Base-by-base conservation (phyloP, 306 rosid species). In the Lathyrus aphaca region DNA sequence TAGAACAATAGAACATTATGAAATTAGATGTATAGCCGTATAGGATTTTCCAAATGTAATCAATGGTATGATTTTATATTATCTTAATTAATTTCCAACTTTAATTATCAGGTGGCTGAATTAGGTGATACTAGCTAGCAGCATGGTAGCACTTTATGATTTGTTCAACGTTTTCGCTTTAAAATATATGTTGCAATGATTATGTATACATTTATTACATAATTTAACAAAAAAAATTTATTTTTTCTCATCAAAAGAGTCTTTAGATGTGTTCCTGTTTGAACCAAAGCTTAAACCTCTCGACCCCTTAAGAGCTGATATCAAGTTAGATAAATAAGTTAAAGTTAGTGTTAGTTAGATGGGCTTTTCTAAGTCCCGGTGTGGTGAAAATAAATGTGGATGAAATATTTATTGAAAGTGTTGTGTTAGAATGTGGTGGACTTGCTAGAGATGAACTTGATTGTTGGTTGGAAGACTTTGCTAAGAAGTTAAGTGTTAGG, bases 101-200 rank as follows among this genome's bases (percentile, higher is more conserved):
- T 69, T 50, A 49, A 12, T 25, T 39, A 13, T 17, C 18, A 69
- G 53, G 32, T 61, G 48, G 54, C 39, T 16, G 9, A 48, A 15
- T 25, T 16, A 13, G 74, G 42, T 55, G 65, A 69, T 25, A 10
- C 65, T 25, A 57, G 67, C 51, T n/a, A n/a, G 64, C 75, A 55
- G 74, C 45, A 69, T 69, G 43, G 64, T 69, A 53, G 54, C 49
- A 37, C 55, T n/a, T 67, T 38, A 54, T 16, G 25, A 23, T 55
- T 55, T n/a, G 17, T 25, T 55, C 43, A 67, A 35, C 37, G n/a
- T 68, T 10, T 42, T 56, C 15, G 1, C 5, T 40, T 40, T 55
- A 2, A 40, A 56, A 40, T 42, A 56, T 15, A n/a, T 64, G 17
- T 39, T 54, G 29, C 42, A 69, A 69, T 54, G 10, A 45, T 45